Base-by-base conservation (phyloP, 129 eudicot species). In the Arctium lappa region DNA sequence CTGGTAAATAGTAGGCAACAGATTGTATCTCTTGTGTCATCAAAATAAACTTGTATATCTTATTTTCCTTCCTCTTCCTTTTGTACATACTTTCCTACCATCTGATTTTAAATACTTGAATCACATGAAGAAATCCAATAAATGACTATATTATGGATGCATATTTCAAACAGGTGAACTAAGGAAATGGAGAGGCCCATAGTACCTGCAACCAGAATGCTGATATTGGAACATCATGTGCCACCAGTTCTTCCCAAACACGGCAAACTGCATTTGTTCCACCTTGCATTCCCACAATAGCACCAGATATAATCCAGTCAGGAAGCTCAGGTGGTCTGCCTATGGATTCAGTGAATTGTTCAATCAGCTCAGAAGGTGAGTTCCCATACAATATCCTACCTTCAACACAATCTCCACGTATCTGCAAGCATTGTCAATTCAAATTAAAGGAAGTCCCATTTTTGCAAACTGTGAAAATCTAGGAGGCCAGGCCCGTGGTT, bases 201-300 rank as follows among this genome's bases (percentile, higher is more conserved):
- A n/a, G 31, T 85, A 93, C 98, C 98, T 96, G 99, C 90, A 96
- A 88, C 99, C 99, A 96, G 74, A 96, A 93, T 86, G 98, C 92
- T 75, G 99, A 91, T 75, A 95, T 82, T 38, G 99, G 99, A 53
- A 94, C 93, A 72, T 93, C 92, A 69, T 85, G 84, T 76, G 75
- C 83, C 50, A 77, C 84, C 63, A 96, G 84, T 56, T 88, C 71
- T 2, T 91, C 93, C 97, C 95, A 96, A 78, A 90, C 89, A 82
- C 40, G 63, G 8, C 94, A 91, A 44, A 96, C 99, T 32, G 75
- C 66, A 85, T 93, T 88, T 60, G 98, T 96, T 79, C 99, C 99
- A 39, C 99, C 99, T 91, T 96, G 99, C 98, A 96, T 91, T 62
- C 99, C 99, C 81, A 96, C 99, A 63, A 96, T 90, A 8, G 97